Conservation (phyloP, 148 eudicot species). For the Chenopodium quinoa region DNA sequence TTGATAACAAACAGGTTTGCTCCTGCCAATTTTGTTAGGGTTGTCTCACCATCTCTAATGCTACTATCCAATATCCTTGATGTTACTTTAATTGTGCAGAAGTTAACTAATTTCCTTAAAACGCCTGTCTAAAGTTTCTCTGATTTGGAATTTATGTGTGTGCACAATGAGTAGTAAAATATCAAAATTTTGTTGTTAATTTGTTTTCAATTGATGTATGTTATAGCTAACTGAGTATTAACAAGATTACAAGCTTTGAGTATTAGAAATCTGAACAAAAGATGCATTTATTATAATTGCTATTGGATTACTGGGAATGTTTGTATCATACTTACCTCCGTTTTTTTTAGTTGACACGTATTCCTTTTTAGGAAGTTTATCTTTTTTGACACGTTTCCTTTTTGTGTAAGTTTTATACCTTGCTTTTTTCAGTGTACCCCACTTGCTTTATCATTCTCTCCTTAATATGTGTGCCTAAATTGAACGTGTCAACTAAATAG, state of each 20-base stretch:
- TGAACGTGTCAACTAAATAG: too few relatives aligned
- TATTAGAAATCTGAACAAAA: not conserved
- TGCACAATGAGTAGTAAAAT: too few relatives aligned
- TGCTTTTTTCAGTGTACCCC: too few relatives aligned
- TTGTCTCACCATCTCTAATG: not conserved
- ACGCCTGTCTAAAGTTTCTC: not conserved
- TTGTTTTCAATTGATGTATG: not conserved
- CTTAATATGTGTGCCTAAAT: too few relatives aligned
- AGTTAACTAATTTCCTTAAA: not conserved
- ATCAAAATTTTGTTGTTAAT: not conserved
- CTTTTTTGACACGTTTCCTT: too few relatives aligned
- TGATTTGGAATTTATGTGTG: not conserved
- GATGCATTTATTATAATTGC: not conserved
- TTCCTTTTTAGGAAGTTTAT: too few relatives aligned
- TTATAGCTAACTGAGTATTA: not conserved
- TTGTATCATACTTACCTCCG: too few relatives aligned
- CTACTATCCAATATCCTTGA: not conserved
- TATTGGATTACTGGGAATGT: too few relatives aligned
- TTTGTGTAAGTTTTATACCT: too few relatives aligned
- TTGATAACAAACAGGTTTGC: slow-evolving; percentile 80
- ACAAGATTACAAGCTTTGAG: not conserved
- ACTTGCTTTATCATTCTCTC: too few relatives aligned
- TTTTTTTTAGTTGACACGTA: too few relatives aligned
- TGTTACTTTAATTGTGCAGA: not conserved
- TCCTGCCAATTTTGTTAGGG: not conserved